Evolutionary conservation across 306 rosid species (phyloP), one percentile per base, ranked within the genome.

Genomic region (Mucuna pruriens): DNA sequence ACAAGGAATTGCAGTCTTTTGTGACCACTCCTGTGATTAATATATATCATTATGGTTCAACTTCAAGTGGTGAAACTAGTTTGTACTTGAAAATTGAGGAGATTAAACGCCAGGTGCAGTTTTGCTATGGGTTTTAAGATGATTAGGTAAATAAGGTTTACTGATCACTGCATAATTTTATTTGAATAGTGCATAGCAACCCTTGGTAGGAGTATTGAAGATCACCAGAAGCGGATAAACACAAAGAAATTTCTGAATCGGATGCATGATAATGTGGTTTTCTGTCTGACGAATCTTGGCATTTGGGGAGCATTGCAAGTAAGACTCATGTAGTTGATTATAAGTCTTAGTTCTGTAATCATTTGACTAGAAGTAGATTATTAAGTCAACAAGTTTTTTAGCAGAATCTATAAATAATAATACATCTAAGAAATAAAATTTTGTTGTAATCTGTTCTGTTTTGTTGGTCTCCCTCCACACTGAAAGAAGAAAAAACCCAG

Each of bases 271-370:
- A 95, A 87, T 86, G 75, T 95, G 82, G 11, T 83, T 51, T 90
- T 91, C 84, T 88, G 97, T 80, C 80, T 95, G 86, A 76, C 22
- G 52, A 88, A 71, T 82, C 97, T 95, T 87, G 99, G 99, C 86
- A 75, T 91, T 80, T 90, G 89, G 89, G 99, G 99, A 80, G 97
- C 96, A 12, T 80, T 86, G 73, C 92, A 89, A 86, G 99, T 93
- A 89, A 91, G 89, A 20, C 23, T 34, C 36, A 55, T 81, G 71
- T 40, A 71, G 83, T 44, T 11, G 33, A 55, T 85, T 68, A 13
- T 68, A 74, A 55, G 23, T 65, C 68, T 55, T 76, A 29, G 22
- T 80, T 76, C 63, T 80, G 60, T 17, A 73, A 65, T 17, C 42
- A 19, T 77, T 73, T 66, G 11, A 69, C 46, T 74, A 61, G 46